Base-by-base conservation (phyloP, 148 eudicot genomes). In the Heliamphora exappendiculata region DNA sequence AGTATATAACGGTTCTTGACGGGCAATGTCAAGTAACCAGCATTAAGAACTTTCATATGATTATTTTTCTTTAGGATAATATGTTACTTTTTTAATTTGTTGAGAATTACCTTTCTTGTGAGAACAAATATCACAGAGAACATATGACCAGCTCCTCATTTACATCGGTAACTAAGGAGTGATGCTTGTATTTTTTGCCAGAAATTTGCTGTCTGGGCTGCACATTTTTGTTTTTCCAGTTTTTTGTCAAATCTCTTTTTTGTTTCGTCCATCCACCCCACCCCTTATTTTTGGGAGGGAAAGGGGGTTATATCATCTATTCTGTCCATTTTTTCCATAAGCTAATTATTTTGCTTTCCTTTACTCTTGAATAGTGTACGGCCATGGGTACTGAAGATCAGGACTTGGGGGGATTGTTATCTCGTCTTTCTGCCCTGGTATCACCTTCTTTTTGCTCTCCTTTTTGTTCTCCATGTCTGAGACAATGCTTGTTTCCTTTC, bases 341-440 rank as follows among this genome's bases (percentile, higher is more conserved):
- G 28, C 66, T 49, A 34, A 75, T 67, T 54, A 36, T 13, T n/a
- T 72, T 58, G 31, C 58, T 17, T 41, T 55, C 37, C 39, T 7
- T 76, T n/a, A 26, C 13, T 77, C 69, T 70, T 75, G 20, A 62
- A 63, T 84, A 93, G 98, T 91, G 94, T 70, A 67, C 76, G 76
- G 91, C 86, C 67, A 42, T 67, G 72, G 89, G 86, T 72, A 59
- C 57, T 29, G 87, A 84, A 75, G 85, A 76, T 28, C 66, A 82
- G 78, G 87, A 84, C 75, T 81, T 87, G 80, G 76, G 73, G 74
- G 78, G 75, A 50, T 64, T 88, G 81, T 71, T 90, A 34, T 82
- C 85, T 69, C 88, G 88, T 50, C 68, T 88, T 67, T 70, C 63
- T 49, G 81, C 87, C 68, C 73, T 90, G 89, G 95, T 90, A 88